Conservation (phyloP, 2,329 filamentous ascomycete species). For the Salinomyces thailandicus region DNA sequence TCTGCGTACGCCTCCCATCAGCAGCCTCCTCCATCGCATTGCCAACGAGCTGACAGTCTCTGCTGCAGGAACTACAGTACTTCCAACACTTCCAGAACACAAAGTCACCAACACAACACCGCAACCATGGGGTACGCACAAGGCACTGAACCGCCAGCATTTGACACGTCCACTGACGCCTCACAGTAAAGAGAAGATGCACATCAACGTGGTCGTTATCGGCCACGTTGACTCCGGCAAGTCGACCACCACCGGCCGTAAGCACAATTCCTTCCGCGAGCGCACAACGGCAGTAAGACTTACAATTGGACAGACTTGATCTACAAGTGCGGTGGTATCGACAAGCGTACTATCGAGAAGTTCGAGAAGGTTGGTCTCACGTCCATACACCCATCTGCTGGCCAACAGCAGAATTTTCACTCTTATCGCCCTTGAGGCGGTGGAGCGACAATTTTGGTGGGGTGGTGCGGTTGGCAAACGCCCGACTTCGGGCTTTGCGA, state of each 20-base stretch:
- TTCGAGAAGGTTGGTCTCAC: constrained; percentile 83
- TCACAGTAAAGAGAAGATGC: constrained; percentile 82
- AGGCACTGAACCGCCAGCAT: not conserved
- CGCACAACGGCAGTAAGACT: constrained; percentile 24
- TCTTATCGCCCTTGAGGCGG: constrained; percentile 6
- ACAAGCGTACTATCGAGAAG: constrained; percentile 99
- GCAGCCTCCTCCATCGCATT: not conserved
- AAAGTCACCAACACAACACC: constrained; percentile 9
- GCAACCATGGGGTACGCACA: constrained; percentile 14
- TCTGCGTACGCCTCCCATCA: constrained; percentile 12
- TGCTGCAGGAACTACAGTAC: constrained; percentile 5
- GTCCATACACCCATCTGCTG: constrained; percentile 4
- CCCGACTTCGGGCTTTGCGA: not conserved
- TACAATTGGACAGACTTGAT: constrained; percentile 74
- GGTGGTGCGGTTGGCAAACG: constrained; percentile 1
- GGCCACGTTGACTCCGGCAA: constrained; percentile 99
- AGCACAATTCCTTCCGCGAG: constrained; percentile 33
- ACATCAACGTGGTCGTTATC: constrained; percentile 95
- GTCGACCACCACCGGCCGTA: constrained; percentile 83
- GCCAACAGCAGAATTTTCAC: constrained; percentile 5
- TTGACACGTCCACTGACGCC: constrained; percentile 23
- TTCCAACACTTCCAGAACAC: constrained; percentile 7
- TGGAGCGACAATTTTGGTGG: constrained; percentile 7
- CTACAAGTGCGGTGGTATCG: constrained; percentile 99
- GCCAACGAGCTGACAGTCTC: not conserved